Conservation (phyloP, 108 stramenopile genomes). For the Pinguiococcus pyrenoidosus region DNA sequence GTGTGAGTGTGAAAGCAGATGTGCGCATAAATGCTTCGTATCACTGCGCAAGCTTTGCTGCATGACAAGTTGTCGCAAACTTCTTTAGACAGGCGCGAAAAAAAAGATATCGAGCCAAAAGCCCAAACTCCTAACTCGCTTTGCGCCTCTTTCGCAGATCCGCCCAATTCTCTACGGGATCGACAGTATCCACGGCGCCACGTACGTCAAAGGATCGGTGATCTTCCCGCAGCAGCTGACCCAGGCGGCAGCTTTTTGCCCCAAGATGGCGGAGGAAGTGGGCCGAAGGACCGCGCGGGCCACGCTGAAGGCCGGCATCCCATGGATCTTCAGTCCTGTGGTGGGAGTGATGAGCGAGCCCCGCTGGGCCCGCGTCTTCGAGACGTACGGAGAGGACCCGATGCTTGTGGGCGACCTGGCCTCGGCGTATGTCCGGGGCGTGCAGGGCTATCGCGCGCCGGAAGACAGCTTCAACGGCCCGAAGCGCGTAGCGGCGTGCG, state of each 20-base stretch:
- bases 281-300: constrained; percentile 49
- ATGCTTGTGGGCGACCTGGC: constrained; percentile 50
- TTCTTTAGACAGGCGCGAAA: too few relatives aligned
- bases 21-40: neutral
- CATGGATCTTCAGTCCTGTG: constrained; percentile 65
- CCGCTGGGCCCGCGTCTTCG: constrained; percentile 55
- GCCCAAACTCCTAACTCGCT: too few relatives aligned
- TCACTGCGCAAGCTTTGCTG: too few relatives aligned
- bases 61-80: too few relatives aligned
- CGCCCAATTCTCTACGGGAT: constrained; percentile 48
- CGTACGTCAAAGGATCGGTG: constrained; percentile 51
- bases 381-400: constrained; percentile 76
- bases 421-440: constrained; percentile 44
- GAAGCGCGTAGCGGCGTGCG: constrained; percentile 56
- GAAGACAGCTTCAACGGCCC: constrained; percentile 24
- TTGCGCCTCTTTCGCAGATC: too few relatives aligned
- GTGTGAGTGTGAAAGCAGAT: neutral
- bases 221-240: constrained; percentile 61
- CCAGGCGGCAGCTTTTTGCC: constrained; percentile 59
- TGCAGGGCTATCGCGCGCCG: constrained; percentile 25
- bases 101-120: too few relatives aligned
- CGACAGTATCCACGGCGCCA: constrained; percentile 70
- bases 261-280: constrained; percentile 31
- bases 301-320: constrained; percentile 53
- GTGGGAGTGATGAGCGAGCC: constrained; percentile 58